These are phyloP conservation scores for Pseudognaphalium luteoalbum DNA, from an alignment of 129 eudicot species.

Conservation along the genomic window DNA sequence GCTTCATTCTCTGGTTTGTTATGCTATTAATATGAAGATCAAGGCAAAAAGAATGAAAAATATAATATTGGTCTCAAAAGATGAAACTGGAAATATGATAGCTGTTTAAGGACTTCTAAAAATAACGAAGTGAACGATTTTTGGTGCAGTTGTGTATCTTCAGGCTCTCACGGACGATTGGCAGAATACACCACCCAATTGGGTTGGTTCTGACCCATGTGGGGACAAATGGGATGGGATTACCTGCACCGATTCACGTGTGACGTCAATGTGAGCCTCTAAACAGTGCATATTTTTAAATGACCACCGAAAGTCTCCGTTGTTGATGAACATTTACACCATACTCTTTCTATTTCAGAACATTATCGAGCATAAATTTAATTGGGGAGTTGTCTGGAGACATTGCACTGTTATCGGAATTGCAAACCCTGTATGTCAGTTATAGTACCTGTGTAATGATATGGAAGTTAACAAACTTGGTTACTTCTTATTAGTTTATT, in stretches of 20 bases:
- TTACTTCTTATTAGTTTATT: not conserved
- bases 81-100: not conserved
- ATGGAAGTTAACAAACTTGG: not conserved
- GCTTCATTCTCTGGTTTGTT: conserved; percentile 6
- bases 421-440: conserved; percentile 60
- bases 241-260: conserved; percentile 56
- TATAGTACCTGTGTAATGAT: not conserved
- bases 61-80: not conserved
- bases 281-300: not conserved
- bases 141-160: conserved; percentile 50
- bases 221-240: conserved; percentile 64
- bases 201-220: conserved; percentile 79
- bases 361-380: conserved; percentile 53
- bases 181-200: conserved; percentile 68
- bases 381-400: conserved; percentile 66
- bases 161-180: conserved; percentile 49
- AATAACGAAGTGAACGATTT: not conserved
- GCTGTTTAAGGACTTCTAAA: not conserved
- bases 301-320: not conserved
- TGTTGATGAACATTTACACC: not conserved
- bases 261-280: conserved; percentile 59
- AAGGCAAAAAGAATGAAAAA: not conserved
- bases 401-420: conserved; percentile 58
- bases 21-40: not conserved
- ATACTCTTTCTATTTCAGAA: conserved; percentile 45